Percentiles rank a stretch among this genome's conserved stretches.
Evolutionary conservation across 2,329 filamentous ascomycete genomes (phyloP).

Genomic region (Penicillium crustosum): DNA sequence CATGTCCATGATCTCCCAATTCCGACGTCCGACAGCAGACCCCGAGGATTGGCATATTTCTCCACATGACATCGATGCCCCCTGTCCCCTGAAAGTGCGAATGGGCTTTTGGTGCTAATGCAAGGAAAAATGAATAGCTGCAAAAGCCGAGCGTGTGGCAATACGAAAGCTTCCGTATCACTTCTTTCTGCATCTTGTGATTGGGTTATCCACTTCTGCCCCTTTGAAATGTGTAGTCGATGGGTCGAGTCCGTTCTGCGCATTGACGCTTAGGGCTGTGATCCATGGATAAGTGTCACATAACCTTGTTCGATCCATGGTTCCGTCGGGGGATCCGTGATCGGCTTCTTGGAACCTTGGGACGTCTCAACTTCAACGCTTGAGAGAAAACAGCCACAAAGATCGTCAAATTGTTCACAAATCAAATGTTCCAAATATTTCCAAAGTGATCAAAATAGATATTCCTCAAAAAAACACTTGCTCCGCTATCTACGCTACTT

Average conservation of each 20-base stretch:
- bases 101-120: constrained; percentile 15
- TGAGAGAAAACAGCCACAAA: not conserved
- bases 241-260: constrained; percentile 11
- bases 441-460: not conserved
- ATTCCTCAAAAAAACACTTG: not conserved
- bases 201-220: constrained; percentile 10
- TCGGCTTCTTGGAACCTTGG: not conserved
- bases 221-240: constrained; percentile 4
- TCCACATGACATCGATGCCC: constrained; percentile 10
- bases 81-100: constrained; percentile 8
- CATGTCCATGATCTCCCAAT: constrained; percentile 3
- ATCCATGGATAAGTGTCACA: not conserved
- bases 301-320: constrained; percentile 5
- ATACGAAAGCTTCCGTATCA: constrained; percentile 19
- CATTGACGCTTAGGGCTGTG: constrained; percentile 16
- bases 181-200: constrained; percentile 13
- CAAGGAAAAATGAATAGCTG: constrained; percentile 25
- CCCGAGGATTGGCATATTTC: constrained; percentile 8
- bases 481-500: not conserved
- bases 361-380: constrained; percentile 4
- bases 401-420: not conserved
- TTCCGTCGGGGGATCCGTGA: constrained; percentile 6
- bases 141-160: constrained; percentile 22
- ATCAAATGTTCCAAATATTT: not conserved
- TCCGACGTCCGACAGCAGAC: constrained; percentile 2